Evolutionary conservation across 2,329 filamentous ascomycete species (phyloP), one percentile per base, ranked within the genome.

Genomic region (Cryphonectria carpinicola): DNA sequence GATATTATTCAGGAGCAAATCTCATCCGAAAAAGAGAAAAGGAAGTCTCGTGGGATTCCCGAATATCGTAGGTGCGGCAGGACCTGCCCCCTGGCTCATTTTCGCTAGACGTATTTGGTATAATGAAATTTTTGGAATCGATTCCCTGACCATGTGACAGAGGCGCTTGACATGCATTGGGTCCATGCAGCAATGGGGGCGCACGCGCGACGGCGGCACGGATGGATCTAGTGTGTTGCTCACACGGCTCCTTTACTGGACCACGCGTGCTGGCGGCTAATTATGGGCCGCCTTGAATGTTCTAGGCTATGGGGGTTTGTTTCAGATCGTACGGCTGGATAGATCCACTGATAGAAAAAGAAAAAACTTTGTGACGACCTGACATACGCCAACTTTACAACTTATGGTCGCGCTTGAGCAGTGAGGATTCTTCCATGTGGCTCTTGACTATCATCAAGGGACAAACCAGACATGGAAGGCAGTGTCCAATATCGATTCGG

Each of bases 281-380:
- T 35, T 32, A 58, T 58, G 54, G 54, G 54, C 54, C 54, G 14
- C 25, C 54, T 0, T 32, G 22, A 6, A 32, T 35, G 54, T 32
- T 58, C 54, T 58, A 58, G 54, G 25, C 54, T 7, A 14, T 58
- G 25, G 25, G 54, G 54, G 28, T 58, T 56, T 58, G 54, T 58
- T 58, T 58, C 54, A 58, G 54, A 58, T 58, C 14, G 5, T 32
- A 32, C 13, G 25, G 25, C 25, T 14, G 19, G 54, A 35, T 19
- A 35, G 25, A 32, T 25, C 52, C 52, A 14, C 25, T 13, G 52
- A 54, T 54, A 28, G n/a, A 54, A 14, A 13, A n/a, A 49, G 1
- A 7, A 54, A 54, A 25, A 22, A 8, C 22, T 46, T 46, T 19
- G 43, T 46, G 43, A 19, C 43, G 43, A 46, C 43, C 17, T 46